Conservation (phyloP, 345 rosid genomes). For the Triadica sebifera region DNA sequence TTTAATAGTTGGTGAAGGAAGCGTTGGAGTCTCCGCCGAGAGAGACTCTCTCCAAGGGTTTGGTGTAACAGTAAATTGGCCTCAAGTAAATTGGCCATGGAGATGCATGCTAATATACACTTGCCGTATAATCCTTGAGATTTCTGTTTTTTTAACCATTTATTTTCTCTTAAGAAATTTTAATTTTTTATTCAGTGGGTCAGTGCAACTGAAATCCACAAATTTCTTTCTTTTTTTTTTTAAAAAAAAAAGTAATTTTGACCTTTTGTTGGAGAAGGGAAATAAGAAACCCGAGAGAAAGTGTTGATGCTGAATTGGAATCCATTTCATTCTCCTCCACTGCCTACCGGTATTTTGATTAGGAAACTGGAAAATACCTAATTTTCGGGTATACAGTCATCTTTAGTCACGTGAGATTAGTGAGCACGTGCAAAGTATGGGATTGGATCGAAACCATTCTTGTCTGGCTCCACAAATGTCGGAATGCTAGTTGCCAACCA, state of each 20-base stretch:
- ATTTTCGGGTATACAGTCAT: not conserved
- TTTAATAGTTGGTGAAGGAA: not conserved
- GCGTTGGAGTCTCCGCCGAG: slow-evolving; percentile 50
- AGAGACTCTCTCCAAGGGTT: slow-evolving; percentile 12
- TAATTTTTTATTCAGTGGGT: not conserved
- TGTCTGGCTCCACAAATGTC: too few relatives aligned
- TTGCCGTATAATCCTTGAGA: not conserved
- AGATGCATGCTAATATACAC: too few relatives aligned
- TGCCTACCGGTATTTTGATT: not conserved
- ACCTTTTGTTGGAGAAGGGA: not conserved
- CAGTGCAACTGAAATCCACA: not conserved
- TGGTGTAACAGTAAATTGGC: slow-evolving; percentile 22
- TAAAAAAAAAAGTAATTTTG: not conserved
- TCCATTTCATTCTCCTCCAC: not conserved
- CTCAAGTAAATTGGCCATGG: not conserved
- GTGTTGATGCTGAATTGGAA: not conserved
- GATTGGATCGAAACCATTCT: not conserved
- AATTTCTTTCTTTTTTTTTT: too few relatives aligned
- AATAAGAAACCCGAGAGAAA: not conserved
- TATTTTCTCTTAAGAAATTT: too few relatives aligned
- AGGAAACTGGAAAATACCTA: not conserved
- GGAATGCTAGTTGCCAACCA: too few relatives aligned
- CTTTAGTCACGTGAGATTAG: not conserved
- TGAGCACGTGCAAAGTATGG: not conserved
- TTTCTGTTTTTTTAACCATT: not conserved